Base-by-base conservation (phyloP, 2,329 filamentous ascomycete genomes). In the Endothia cerciana region DNA sequence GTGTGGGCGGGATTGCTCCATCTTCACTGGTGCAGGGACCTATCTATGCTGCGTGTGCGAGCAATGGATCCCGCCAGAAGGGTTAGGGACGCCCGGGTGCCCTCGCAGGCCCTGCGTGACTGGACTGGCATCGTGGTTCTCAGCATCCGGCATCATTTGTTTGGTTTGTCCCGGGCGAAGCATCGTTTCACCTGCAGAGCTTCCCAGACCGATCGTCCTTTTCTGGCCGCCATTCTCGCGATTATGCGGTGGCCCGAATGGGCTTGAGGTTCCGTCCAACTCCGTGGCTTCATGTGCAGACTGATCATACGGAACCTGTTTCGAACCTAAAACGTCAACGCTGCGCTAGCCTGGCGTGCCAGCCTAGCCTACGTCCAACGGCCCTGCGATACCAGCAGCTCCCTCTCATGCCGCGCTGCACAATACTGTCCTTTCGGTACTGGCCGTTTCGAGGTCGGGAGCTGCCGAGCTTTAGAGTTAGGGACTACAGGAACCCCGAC, bases 291-390 rank as follows among this genome's bases (percentile, higher is more conserved):
- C n/a, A 28, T 43, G 17, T 49, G 58, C 58, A 36, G 43, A 55
- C 38, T 57, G 65, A 61, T 60, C 57, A 64, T 61, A 66, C 62
- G 22, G 65, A 41, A 41, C 65, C 62, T 62, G 65, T 66, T 61
- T 66, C 65, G 62, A 57, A 60, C 65, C 57, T 57, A 59, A 64
- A 59, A 64, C 41, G 28, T 63, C 49, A 60, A 45, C 28, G 28
- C 51, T 15, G 59, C 17, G 47, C 47, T 51, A 51, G 47, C 28
- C 47, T 7, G 47, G 22, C 25, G 47, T 51, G 13, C 10, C 11
- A 30, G 6, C 47, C 25, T 6, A 28, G 10, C 45, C 47, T 17
- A 30, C 25, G 5, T 19, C 28, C 47, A 51, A 51, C 47, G 22
- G 5, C 15, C 13, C 47, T 17, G 28, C 47, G 13, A 51, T 25